Percentiles rank a stretch among this genome's conserved stretches.
These are phyloP conservation scores for Hippophae tibetana DNA, from an alignment of 306 rosid genomes.

Conservation along the genomic window DNA sequence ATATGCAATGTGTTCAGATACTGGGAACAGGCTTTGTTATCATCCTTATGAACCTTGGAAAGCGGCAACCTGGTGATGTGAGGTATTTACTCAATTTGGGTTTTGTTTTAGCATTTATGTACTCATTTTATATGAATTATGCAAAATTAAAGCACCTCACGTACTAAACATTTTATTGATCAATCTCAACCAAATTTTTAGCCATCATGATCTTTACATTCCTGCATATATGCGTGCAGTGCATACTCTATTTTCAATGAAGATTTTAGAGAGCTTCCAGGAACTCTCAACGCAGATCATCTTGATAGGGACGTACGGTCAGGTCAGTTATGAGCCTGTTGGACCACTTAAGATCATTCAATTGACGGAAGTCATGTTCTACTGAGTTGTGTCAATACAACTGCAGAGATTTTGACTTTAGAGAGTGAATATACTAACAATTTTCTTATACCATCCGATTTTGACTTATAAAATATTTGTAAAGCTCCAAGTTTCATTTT, in stretches of 20 bases:
- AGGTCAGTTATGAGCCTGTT: conserved; percentile 63
- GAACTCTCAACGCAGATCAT: conserved; percentile 80
- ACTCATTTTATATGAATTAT: too few species aligned
- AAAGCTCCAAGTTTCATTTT: background rate
- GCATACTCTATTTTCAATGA: conserved; percentile 94
- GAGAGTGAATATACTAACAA: background rate
- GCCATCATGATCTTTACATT: conserved; percentile 2
- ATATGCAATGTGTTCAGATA: conserved; percentile 39
- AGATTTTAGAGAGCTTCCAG: conserved; percentile 90
- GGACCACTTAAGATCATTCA: conserved; percentile 6
- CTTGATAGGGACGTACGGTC: conserved; percentile 78
- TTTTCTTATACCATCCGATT: background rate
- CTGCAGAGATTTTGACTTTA: background rate
- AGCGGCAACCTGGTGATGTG: conserved; percentile 72
- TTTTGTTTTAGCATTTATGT: too few species aligned
- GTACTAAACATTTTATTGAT: too few species aligned
- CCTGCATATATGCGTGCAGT: conserved; percentile 32
- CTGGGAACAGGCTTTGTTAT: conserved; percentile 75
- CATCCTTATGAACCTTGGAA: conserved; percentile 78
- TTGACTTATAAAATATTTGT: background rate
- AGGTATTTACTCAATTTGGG: conserved; percentile 36
- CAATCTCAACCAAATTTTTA: background rate
- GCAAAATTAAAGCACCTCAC: too few species aligned
- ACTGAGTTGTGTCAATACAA: background rate
- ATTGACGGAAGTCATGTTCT: background rate